phyloP scores from a whole-genome alignment of 257 asterid genomes.

The Hygrophila difformis region DNA sequence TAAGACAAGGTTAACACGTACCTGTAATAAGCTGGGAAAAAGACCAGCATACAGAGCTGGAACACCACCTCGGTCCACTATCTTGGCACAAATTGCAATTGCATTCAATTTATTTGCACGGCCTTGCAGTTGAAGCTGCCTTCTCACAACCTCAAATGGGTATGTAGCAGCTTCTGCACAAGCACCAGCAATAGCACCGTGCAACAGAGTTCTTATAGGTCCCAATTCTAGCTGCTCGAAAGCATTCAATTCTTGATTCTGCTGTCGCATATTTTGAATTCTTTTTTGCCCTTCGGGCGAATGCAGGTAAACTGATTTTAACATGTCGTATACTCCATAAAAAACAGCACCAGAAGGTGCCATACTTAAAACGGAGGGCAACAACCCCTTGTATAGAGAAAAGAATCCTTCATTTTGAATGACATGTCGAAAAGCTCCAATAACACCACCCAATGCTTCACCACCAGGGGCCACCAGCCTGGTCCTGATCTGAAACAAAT shows the following conservation, averaged over 20 bases:
- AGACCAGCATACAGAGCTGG: constrained; percentile 95
- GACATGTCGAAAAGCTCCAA: constrained; percentile 79
- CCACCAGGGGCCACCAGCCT: constrained; percentile 96
- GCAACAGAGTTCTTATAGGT: constrained; percentile 74
- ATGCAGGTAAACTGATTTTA: constrained; percentile 56
- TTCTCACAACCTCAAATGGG: constrained; percentile 91
- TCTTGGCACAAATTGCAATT: constrained; percentile 50
- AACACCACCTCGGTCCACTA: constrained; percentile 80
- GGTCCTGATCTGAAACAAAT: constrained; percentile 73
- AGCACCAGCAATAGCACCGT: constrained; percentile 96
- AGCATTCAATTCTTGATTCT: constrained; percentile 60
- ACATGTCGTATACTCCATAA: constrained; percentile 47
- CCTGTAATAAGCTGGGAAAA: constrained; percentile 89
- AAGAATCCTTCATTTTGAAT: constrained; percentile 43
- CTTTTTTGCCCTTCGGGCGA: constrained; percentile 81
- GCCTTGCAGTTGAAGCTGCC: constrained; percentile 91
- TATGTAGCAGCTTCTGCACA: constrained; percentile 96
- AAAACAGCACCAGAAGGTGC: constrained; percentile 69
- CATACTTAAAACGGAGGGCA: constrained; percentile 55
- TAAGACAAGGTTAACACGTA: constrained; percentile 14
- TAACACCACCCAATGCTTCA: constrained; percentile 81
- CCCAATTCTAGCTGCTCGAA: constrained; percentile 89
- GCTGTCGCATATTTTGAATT: constrained; percentile 53
- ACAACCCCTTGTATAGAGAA: constrained; percentile 50
- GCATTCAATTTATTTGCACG: constrained; percentile 64